These are phyloP conservation scores for Malbranchea cinnamomea DNA, from an alignment of 2,329 filamentous ascomycete species.

Conservation along the genomic window DNA sequence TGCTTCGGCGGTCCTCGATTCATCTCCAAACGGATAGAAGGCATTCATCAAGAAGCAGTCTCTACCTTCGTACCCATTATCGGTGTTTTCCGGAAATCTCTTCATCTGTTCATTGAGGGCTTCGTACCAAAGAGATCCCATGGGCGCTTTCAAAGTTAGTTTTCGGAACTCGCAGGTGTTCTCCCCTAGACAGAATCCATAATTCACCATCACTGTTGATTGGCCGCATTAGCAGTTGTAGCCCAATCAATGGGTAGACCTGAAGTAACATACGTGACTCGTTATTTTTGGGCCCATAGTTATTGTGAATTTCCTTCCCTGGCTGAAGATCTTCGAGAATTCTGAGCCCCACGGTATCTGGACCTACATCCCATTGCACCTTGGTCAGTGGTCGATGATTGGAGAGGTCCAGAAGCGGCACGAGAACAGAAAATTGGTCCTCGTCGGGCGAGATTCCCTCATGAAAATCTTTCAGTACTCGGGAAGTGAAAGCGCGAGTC, in stretches of 20 bases:
- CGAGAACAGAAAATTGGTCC: conserved; percentile 52
- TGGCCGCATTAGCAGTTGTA: not conserved
- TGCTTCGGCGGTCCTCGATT: conserved; percentile 21
- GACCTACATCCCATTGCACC: conserved; percentile 42
- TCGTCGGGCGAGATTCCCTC: conserved; percentile 23
- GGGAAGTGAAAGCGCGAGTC: conserved; percentile 30
- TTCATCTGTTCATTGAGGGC: conserved; percentile 21
- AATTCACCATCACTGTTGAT: conserved; percentile 29
- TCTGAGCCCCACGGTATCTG: conserved; percentile 24
- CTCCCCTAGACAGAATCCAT: conserved; percentile 29
- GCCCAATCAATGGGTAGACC: not conserved
- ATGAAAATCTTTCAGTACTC: conserved; percentile 25
- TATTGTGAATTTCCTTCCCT: conserved; percentile 48
- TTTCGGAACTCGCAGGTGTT: conserved; percentile 32
- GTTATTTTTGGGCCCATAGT: conserved; percentile 64
- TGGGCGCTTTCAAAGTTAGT: conserved; percentile 24
- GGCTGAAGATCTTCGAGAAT: conserved; percentile 33
- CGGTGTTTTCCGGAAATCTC: conserved; percentile 19
- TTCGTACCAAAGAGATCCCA: conserved; percentile 23
- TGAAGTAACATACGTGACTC: conserved; percentile 38
- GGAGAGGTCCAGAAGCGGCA: conserved; percentile 56
- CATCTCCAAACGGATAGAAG: conserved; percentile 26
- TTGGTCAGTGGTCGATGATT: conserved; percentile 52
- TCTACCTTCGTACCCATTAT: conserved; percentile 17
- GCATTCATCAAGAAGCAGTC: conserved; percentile 33